Evolutionary conservation across 2,329 filamentous ascomycete genomes (phyloP), one percentile per base, ranked within the genome.

Genomic region (Epichloe festucae): DNA sequence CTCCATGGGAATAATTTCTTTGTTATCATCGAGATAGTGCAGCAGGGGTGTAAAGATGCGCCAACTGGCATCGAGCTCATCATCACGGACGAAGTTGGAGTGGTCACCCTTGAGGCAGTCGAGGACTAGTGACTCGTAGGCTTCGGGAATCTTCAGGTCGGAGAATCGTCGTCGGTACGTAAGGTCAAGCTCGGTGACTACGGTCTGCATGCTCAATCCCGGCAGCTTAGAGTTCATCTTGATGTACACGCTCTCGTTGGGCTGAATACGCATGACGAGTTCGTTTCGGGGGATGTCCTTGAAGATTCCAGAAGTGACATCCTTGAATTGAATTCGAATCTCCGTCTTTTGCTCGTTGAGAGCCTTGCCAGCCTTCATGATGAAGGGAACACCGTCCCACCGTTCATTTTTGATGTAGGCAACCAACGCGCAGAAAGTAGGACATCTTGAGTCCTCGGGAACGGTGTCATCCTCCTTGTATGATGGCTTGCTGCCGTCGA

Each of bases 151-250:
- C 81, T 98, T 98, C 53, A 98, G 81, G 71, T 98, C 93, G 17
- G 93, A 97, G 82, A 98, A 98, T 60, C 94, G 87, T 70, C 93
- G 85, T 67, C 94, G 84, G 78, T 98, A 98, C 57, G 94, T 98
- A 60, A 98, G 81, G 66, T 98, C 93, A 54, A 98, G 86, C 75
- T 98, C 93, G 54, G 93, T 98, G 61, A 96, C 88, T 40, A 97
- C 93, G 12, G 93, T 98, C 78, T 98, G 93, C 90, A 97, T 98
- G 76, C 89, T 97, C 63, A 98, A 77, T 63, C 93, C 93, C 19
- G 93, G 94, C 54, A 98, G 78, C 79, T 98, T 98, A 34, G 91
- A 97, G 84, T 98, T 98, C 93, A 98, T 98, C 83, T 98, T 98
- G 72, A 97, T 95, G 75, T 98, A 98, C 60, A 98, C 90, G 67